Evolutionary conservation across 257 asterid species (phyloP), one percentile per base, ranked within the genome.

Genomic region (Solanum arcanum): DNA sequence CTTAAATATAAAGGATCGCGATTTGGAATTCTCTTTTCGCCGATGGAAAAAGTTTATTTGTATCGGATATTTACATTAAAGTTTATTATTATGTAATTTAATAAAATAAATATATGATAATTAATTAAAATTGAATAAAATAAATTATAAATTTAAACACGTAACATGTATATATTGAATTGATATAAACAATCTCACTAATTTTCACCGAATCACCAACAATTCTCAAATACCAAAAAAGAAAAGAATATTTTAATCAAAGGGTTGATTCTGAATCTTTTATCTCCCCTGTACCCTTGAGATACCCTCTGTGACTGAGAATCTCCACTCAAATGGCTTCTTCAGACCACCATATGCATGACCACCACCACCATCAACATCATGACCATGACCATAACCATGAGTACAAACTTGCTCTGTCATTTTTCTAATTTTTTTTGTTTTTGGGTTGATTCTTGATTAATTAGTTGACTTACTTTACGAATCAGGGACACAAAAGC

Each of bases 241-340:
- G 2, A 46, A 33, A 23, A 16, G 47, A 73, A 35, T 73, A 74
- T 37, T 74, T 35, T 73, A 20, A 73, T 73, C 31, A 14, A 13
- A n/a, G 27, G 47, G 47, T 10, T 20, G 29, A 74, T 84, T 64
- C 52, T 7, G 27, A 84, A 84, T 59, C 62, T 46, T 13, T 0
- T 72, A 6, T 10, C 52, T 46, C 23, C 4, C 0, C 35, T 31
- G 16, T 49, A 64, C 49, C 49, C 76, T 12, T 14, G 41, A 29
- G 39, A 27, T 13, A 29, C 37, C 75, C 42, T 69, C 42, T 68
- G 44, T 16, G 12, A 69, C 76, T 42, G 85, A 77, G 70, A 85
- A 23, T 68, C 80, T 85, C 52, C 82, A 84, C 18, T 87, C 77
- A 84, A 86, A 95, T 95, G 98, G 96, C 95, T 86, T 92, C 95